Conservation (phyloP, 2,329 filamentous ascomycete genomes). For the Penicillium hordei region DNA sequence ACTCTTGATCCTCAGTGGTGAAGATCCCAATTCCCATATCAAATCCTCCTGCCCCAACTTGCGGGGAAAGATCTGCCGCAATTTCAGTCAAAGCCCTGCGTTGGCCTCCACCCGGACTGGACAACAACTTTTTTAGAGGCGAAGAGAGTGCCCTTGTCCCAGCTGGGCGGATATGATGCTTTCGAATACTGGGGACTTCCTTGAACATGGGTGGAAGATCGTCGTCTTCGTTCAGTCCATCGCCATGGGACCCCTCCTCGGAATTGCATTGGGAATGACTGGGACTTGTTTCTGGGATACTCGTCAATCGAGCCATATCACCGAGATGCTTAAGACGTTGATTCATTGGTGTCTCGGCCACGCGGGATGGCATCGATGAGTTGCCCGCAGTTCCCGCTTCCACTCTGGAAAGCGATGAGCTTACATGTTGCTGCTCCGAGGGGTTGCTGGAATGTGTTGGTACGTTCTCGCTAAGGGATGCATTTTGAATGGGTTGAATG, state of each 20-base stretch:
- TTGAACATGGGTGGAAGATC: slow-evolving; percentile 37
- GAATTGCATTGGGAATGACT: slow-evolving; percentile 27
- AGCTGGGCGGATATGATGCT: slow-evolving; percentile 22
- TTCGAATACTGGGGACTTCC: slow-evolving; percentile 15
- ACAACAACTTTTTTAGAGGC: slow-evolving; percentile 35
- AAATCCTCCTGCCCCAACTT: slow-evolving; percentile 31
- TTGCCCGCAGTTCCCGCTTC: slow-evolving; percentile 26
- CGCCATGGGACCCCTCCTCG: slow-evolving; percentile 24
- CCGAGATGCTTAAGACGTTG: slow-evolving; percentile 22
- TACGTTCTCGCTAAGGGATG: slow-evolving; percentile 8
- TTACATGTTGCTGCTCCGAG: slow-evolving; percentile 4
- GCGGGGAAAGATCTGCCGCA: slow-evolving; percentile 44
- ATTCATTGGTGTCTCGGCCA: slow-evolving; percentile 43
- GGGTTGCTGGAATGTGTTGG: slow-evolving; percentile 20
- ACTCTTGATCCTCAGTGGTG: slow-evolving; percentile 43
- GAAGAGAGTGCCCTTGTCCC: slow-evolving; percentile 25
- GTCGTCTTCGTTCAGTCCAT: slow-evolving; percentile 37
- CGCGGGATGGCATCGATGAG: slow-evolving; percentile 40
- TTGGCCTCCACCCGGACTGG: slow-evolving; percentile 41
- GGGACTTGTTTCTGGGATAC: slow-evolving; percentile 42
- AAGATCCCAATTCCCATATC: slow-evolving; percentile 41
- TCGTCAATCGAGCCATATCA: slow-evolving; percentile 34
- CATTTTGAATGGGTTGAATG: slow-evolving; percentile 6
- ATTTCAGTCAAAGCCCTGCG: slow-evolving; percentile 44
- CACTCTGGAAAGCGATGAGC: slow-evolving; percentile 8